These are phyloP conservation scores for Cenchrus fungigraminus DNA, from an alignment of 176 grass and related monocot genomes.

Conservation along the genomic window DNA sequence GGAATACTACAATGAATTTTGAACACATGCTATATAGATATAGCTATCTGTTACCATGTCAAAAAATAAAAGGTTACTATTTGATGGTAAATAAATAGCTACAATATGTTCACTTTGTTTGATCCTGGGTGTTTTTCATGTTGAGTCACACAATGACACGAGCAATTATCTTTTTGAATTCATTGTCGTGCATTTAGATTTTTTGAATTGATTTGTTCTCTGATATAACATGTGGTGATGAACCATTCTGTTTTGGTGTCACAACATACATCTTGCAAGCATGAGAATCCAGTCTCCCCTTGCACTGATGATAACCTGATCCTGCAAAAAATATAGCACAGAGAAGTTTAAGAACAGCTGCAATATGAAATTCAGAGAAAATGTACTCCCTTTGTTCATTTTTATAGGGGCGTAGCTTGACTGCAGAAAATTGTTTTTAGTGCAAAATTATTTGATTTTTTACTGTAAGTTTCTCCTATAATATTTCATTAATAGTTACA, in stretches of 20 bases:
- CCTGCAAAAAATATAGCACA: constrained; percentile 15
- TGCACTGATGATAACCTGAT: constrained; percentile 35
- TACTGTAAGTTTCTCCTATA: neutral
- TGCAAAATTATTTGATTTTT: neutral
- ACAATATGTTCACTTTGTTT: neutral
- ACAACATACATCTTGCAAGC: constrained; percentile 51
- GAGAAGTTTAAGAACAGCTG: neutral
- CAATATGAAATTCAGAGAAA: neutral
- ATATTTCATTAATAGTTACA: neutral
- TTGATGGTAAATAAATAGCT: neutral
- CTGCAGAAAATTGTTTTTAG: neutral
- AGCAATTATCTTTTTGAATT: neutral
- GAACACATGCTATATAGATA: constrained; percentile 29
- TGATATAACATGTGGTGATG: neutral
- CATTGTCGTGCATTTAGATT: neutral
- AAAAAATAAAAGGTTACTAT: neutral
- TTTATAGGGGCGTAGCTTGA: neutral
- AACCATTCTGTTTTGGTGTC: constrained; percentile 37
- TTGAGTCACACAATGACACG: neutral
- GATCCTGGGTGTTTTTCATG: neutral
- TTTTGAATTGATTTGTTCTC: constrained; percentile 13
- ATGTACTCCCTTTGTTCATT: neutral
- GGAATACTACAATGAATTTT: constrained; percentile 11
- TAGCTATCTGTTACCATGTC: neutral
- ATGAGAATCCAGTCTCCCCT: constrained; percentile 41